Base-by-base conservation (phyloP, 2,329 filamentous ascomycete species). In the Coniochaeta sp. region DNA sequence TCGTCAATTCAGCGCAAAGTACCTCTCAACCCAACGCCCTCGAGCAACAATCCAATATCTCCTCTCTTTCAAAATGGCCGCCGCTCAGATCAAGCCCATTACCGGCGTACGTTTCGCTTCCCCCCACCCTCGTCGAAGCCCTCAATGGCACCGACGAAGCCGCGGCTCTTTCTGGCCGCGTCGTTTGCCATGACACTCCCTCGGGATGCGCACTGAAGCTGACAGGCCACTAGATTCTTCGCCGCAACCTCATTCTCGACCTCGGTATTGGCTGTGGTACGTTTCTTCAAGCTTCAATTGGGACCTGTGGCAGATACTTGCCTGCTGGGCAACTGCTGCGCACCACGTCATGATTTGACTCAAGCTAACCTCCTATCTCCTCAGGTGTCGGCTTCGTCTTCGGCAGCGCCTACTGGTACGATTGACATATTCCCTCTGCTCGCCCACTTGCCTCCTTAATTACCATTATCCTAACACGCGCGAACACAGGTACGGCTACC, bases 401-500 rank as follows among this genome's bases (percentile, higher is more conserved):
- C 67, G 78, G 73, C 65, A 80, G 74, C 66, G 64, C 67, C 57
- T 83, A 75, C 72, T 83, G 79, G 79, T 83, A 79, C 60, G 77
- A 58, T 31, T 22, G 45, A 28, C 13, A 26, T 45, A 35, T 18
- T 28, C 26, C 27, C 38, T 46, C 50, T 13, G 28, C 12, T 20
- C 16, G 27, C 12, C 13, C 6, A 33, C 27, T 30, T 30, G 27
- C 6, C 12, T 12, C 27, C 6, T 12, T 6, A 6, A 12, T 7
- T 12, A 12, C 6, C 27, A 30, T 9, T 8, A 27, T 46, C 13
- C 47, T 49, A 28, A 49, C 47, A 32, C 18, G 14, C 13, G 28
- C 9, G 28, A n/a, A n/a, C n/a, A n/a, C 58, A 83, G 79, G 79
- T 79, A 82, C 74, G 79, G 80, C 66, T 83, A 66, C 72, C 80